Evolutionary conservation across 2,329 filamentous ascomycete genomes (phyloP).

Genomic region (Chaetothyriales sp.): DNA sequence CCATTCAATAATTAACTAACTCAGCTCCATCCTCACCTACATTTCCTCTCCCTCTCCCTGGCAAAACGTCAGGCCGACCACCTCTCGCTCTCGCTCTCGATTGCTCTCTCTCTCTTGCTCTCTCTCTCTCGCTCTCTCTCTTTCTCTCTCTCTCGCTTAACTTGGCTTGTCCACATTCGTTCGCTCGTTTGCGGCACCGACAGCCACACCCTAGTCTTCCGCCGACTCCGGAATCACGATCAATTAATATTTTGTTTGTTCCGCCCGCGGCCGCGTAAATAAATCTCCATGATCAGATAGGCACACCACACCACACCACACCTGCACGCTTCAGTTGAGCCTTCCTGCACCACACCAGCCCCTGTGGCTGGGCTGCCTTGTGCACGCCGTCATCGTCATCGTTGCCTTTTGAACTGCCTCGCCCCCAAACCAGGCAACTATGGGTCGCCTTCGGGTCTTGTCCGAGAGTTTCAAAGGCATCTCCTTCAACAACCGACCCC

Average conservation of each 20-base stretch:
- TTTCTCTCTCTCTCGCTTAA: background rate
- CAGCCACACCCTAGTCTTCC: background rate
- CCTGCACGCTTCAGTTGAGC: slow-evolving; percentile 1
- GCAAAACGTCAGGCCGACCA: background rate
- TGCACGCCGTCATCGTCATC: background rate
- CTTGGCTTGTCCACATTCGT: background rate
- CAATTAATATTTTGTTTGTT: background rate
- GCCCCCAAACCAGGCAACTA: slow-evolving; percentile 4
- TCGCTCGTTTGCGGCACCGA: background rate
- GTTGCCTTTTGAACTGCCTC: background rate
- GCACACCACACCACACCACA: background rate
- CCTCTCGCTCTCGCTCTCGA: no score
- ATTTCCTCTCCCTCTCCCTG: background rate
- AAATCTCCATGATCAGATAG: background rate
- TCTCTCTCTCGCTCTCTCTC: background rate
- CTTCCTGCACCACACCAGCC: background rate
- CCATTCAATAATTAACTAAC: no score
- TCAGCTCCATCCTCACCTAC: background rate
- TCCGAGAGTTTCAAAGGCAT: slow-evolving; percentile 16
- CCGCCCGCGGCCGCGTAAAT: background rate
- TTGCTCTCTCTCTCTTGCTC: no score
- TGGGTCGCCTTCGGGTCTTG: slow-evolving; percentile 16
- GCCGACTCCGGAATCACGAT: background rate
- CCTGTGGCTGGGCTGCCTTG: background rate
- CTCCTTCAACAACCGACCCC: slow-evolving; percentile 10